Evolutionary conservation across 2,329 filamentous ascomycete species (phyloP), one percentile per base, ranked within the genome.

Genomic region (Ophiocordyceps australis): DNA sequence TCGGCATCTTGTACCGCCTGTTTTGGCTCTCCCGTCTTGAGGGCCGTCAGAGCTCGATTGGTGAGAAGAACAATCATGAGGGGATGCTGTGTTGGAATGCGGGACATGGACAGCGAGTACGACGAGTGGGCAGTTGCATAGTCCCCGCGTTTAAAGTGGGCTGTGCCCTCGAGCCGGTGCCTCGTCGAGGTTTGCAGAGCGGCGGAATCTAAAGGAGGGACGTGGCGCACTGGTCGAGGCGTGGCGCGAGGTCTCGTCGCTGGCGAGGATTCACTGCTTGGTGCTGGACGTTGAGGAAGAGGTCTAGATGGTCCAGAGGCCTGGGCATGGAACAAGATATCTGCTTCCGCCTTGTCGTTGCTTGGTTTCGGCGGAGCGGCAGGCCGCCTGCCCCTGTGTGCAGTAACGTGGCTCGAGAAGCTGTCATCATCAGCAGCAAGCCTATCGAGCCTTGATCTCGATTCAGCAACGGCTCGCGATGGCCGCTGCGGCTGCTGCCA

Each of bases 11-110:
- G 59, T 12, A 95, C 72, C 1, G 86, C 83, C 30, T 76, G 69
- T 47, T 92, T 93, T 0, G 86, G 79, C 38, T 92, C 82, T 24
- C 89, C 89, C 1, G 78, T 86, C 50, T 95, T 95, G 29, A 95
- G 61, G 4, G 77, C 75, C 1, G 86, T 94, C 35, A 95, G 61
- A 4, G 89, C 79, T 27, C 82, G 80, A 46, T 98, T 98, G 39
- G 80, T 86, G 14, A 92, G 69, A 6, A 95, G 65, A n/a, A 95
- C 59, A 31, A 95, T 89, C 12, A 70, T 70, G 14, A 95, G 60
- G 0, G 86, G 86, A 45, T 98, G 89, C 4, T 62, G 65, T 10
- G 67, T 50, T 2, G 89, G 89, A 17, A 98, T 59, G 20, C 71
- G 67, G 2, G 65, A 56, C 3, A 98, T 57, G 2, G 89, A 82